Evolutionary conservation across 2,329 filamentous ascomycete species (phyloP), one percentile per base, ranked within the genome.

Genomic region (Apiospora rasikravindrae): DNA sequence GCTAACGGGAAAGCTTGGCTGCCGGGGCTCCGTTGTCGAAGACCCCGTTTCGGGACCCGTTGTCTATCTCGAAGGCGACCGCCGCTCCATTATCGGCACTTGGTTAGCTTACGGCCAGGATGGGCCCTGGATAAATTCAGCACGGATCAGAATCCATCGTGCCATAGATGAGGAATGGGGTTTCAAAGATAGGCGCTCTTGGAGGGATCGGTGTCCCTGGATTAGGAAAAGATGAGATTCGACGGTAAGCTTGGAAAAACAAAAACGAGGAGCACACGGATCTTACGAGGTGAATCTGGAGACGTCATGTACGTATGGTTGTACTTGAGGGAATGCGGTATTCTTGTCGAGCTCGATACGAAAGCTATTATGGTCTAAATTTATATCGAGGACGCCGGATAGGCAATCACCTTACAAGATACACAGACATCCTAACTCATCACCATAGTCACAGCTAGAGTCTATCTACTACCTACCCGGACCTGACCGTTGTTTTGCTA

Each of bases 1-100:
- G 29, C 47, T 57, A 26, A 51, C 37, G 47, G n/a, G 42, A 40
- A 19, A 14, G 10, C 33, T 69, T 22, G 47, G 47, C 19, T 69
- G 68, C 49, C 45, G 47, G 47, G 68, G 68, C 10, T 69, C 47
- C 29, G 29, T 69, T 5, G 68, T 69, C 19, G 26, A 69, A 40
- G 68, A 69, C 45, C 68, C 68, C 33, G 29, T 47, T 22, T 19
- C 16, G 26, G 68, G 68, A 5, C 68, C 47, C 45, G 47, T 69
- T 14, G 14, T 69, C 29, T 69, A 69, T 40, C 47, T 69, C 14
- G 33, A 40, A 16, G 68, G 68, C 33, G 45, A 69, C n/a, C 47
- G 24, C 5, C 47, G 68, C 47, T 5, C n/a, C 14, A 6, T 6
- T 1, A 33, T 40, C 33, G 7, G 33, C 33, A 40, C 8, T 2